Percentiles rank a stretch among this genome's conserved stretches.
Conservation (phyloP, 352 stramenopile species). For the Phytophthora melonis region DNA sequence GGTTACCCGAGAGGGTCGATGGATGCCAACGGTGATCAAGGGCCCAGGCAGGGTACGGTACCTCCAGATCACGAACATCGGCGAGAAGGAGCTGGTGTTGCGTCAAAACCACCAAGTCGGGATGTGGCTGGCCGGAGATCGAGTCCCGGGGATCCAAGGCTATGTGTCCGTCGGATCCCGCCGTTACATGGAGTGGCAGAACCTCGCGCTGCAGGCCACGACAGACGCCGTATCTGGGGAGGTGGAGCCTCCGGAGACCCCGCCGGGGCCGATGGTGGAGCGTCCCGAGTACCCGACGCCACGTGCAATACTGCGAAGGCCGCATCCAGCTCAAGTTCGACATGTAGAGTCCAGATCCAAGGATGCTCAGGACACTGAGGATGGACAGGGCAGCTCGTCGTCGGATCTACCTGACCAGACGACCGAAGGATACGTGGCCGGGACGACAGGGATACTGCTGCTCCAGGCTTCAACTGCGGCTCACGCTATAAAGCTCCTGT, state of each 20-base stretch:
- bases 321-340: neutral
- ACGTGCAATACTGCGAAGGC: neutral
- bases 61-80: slow-evolving; percentile 15
- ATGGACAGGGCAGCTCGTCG: neutral
- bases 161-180: slow-evolving; percentile 14
- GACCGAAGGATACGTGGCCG: neutral
- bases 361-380: neutral
- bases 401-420: neutral
- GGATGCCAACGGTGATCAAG: slow-evolving; percentile 3
- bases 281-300: neutral
- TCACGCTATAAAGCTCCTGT: no score
- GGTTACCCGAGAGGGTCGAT: slow-evolving; percentile 4
- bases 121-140: slow-evolving; percentile 16
- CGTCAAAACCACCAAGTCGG: neutral
- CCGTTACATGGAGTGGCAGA: slow-evolving; percentile 14
- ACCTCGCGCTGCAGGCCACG: slow-evolving; percentile 7
- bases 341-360: neutral
- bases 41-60: neutral
- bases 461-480: no score
- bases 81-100: neutral
- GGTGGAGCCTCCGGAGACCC: neutral
- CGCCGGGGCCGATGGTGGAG: neutral
- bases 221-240: neutral
- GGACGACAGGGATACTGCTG: no score
- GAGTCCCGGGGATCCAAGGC: slow-evolving; percentile 1